Evolutionary conservation across 1,284 basidiomycete genomes (phyloP).

Genomic region (Garcileccinum viscosum): DNA sequence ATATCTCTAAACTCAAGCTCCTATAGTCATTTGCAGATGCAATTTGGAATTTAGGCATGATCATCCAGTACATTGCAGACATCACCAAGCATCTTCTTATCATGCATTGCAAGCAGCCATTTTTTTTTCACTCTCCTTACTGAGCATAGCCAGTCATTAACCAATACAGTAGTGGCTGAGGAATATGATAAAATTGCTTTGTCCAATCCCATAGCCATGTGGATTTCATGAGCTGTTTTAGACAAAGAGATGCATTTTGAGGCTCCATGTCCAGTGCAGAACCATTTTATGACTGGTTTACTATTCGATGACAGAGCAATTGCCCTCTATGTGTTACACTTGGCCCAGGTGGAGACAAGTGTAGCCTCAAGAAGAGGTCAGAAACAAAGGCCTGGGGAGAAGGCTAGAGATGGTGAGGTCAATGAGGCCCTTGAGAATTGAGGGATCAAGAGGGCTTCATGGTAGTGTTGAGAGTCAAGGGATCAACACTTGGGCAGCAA

Average conservation of each 20-base stretch:
- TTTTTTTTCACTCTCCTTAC: background rate
- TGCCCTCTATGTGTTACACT: too few species aligned
- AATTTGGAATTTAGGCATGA: background rate
- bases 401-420: too few species aligned
- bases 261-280: background rate
- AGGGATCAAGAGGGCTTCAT: too few species aligned
- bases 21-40: background rate
- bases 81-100: background rate
- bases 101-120: background rate
- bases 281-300: background rate
- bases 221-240: too few species aligned
- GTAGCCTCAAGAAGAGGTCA: too few species aligned
- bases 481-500: too few species aligned
- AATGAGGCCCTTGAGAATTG: too few species aligned
- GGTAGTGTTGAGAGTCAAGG: too few species aligned
- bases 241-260: background rate
- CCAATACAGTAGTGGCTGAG: background rate
- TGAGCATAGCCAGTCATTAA: background rate
- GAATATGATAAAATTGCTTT: too few species aligned
- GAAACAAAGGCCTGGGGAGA: too few species aligned
- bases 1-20: background rate
- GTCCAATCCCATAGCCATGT: too few species aligned
- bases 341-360: too few species aligned
- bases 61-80: background rate
- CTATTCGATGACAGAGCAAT: background rate